Conservation (phyloP, 176 grass and related monocot species). For the Lolium rigidum region DNA sequence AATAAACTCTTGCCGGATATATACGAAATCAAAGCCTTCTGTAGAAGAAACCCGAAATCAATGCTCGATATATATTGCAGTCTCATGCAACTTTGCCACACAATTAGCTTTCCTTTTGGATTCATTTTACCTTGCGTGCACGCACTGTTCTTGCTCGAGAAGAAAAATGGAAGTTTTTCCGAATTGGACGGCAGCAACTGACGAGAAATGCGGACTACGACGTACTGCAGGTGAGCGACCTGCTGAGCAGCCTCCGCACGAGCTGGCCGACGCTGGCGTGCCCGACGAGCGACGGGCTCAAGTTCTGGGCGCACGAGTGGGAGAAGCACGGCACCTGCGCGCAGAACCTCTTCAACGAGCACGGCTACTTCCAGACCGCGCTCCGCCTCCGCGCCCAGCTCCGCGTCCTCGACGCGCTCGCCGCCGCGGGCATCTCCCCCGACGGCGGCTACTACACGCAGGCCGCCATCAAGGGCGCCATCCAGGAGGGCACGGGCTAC, state of each 20-base stretch:
- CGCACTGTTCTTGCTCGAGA: neutral
- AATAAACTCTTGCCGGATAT: neutral
- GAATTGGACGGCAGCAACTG: too few species aligned
- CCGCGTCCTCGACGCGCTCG: conserved; percentile 52
- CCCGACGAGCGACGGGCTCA: conserved; percentile 61
- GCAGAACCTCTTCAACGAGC: conserved; percentile 60
- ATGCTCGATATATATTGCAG: neutral
- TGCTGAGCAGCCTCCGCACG: conserved; percentile 50
- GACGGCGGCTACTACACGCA: conserved; percentile 73
- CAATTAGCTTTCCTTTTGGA: neutral
- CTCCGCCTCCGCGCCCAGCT: conserved; percentile 60
- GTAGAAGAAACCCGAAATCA: neutral
- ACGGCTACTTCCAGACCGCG: conserved; percentile 73
- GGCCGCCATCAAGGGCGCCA: conserved; percentile 48
- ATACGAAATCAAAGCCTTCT: neutral
- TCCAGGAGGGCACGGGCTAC: conserved; percentile 50
- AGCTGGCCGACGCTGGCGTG: conserved; percentile 90
- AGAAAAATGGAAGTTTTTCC: too few species aligned
- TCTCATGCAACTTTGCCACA: neutral
- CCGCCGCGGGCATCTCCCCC: conserved; percentile 50
- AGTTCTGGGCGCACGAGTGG: conserved; percentile 95
- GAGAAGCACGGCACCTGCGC: conserved; percentile 97
- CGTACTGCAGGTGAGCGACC: conserved; percentile 67
- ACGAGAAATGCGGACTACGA: neutral
- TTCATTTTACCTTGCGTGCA: neutral